phyloP scores from a whole-genome alignment of 192 early-diverging fungal genomes.

The Backusella psychrophila region DNA sequence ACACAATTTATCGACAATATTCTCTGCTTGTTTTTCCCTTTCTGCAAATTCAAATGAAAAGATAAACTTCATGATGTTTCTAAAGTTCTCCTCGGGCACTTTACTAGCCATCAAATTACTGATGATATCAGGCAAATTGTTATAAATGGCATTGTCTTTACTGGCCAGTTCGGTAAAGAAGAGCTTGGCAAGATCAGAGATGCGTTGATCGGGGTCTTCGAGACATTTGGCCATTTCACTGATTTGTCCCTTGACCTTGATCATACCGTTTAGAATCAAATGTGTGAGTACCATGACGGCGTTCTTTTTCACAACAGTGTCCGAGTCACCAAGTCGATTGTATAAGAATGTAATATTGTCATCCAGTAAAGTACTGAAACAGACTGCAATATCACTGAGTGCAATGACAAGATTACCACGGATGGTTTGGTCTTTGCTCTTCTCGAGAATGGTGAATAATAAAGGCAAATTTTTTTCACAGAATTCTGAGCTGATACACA shows the following conservation, averaged over 20 bases:
- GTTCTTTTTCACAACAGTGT: constrained; percentile 88
- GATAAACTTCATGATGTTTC: constrained; percentile 91
- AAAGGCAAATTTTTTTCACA: constrained; percentile 92
- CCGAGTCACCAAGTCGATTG: constrained; percentile 81
- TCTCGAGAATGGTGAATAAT: constrained; percentile 86
- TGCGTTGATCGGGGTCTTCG: constrained; percentile 82
- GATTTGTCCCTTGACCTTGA: constrained; percentile 98
- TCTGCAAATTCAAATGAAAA: constrained; percentile 87
- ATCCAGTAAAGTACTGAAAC: constrained; percentile 96
- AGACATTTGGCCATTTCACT: constrained; percentile 98
- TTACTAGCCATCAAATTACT: constrained; percentile 79
- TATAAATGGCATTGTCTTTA: constrained; percentile 99
- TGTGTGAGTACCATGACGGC: constrained; percentile 98
- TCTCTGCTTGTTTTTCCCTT: constrained; percentile 89
- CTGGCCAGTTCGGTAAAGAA: constrained; percentile 95
- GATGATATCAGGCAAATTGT: constrained; percentile 98
- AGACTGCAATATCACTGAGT: constrained; percentile 97
- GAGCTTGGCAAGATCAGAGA: constrained; percentile 88
- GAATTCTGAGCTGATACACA: constrained; percentile 95
- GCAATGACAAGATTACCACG: constrained; percentile 95
- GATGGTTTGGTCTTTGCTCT: constrained; percentile 79
- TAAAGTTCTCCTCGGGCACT: constrained; percentile 82
- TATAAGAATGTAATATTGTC: constrained; percentile 96
- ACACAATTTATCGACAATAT: constrained; percentile 95
- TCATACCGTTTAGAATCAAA: constrained; percentile 97